These are phyloP conservation scores for Hypoxylon lenormandii DNA, from an alignment of 495 filamentous ascomycete species.

Conservation along the genomic window DNA sequence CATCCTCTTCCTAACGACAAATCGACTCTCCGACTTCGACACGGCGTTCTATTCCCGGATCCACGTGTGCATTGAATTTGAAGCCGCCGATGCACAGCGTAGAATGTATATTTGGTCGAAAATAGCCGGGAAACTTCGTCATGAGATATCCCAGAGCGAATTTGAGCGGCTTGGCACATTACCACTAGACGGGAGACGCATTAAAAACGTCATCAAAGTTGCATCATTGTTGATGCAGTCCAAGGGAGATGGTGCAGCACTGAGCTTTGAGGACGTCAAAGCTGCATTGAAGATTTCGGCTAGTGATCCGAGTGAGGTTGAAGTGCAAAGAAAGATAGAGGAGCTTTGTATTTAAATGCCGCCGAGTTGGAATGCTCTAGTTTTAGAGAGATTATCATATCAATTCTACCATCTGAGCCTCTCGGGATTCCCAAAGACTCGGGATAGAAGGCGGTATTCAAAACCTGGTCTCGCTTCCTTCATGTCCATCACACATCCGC, in stretches of 20 bases:
- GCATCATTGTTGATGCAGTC: constrained; percentile 12
- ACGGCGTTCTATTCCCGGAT: constrained; percentile 56
- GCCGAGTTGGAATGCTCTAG: not conserved
- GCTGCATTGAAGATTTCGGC: constrained; percentile 2
- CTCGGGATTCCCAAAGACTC: too few species aligned
- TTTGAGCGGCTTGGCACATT: constrained; percentile 11
- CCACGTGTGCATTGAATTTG: constrained; percentile 34
- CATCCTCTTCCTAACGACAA: constrained; percentile 81
- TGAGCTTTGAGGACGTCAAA: constrained; percentile 13
- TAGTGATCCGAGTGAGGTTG: constrained; percentile 16
- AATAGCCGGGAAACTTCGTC: constrained; percentile 3
- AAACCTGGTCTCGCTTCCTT: too few species aligned
- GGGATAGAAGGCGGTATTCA: too few species aligned
- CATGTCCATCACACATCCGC: too few species aligned
- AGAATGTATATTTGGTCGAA: constrained; percentile 13
- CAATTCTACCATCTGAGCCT: too few species aligned
- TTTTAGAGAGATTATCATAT: too few species aligned
- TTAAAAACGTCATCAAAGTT: constrained; percentile 6
- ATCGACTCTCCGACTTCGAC: constrained; percentile 77
- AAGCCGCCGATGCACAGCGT: constrained; percentile 3
- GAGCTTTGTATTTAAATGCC: constrained; percentile 1
- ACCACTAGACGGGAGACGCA: constrained; percentile 11
- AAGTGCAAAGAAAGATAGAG: constrained; percentile 2
- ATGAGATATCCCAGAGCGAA: constrained; percentile 8
- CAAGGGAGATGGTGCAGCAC: not conserved